These are phyloP conservation scores for Amauroascus verrucosus DNA, from an alignment of 2,329 filamentous ascomycete genomes.

Conservation along the genomic window DNA sequence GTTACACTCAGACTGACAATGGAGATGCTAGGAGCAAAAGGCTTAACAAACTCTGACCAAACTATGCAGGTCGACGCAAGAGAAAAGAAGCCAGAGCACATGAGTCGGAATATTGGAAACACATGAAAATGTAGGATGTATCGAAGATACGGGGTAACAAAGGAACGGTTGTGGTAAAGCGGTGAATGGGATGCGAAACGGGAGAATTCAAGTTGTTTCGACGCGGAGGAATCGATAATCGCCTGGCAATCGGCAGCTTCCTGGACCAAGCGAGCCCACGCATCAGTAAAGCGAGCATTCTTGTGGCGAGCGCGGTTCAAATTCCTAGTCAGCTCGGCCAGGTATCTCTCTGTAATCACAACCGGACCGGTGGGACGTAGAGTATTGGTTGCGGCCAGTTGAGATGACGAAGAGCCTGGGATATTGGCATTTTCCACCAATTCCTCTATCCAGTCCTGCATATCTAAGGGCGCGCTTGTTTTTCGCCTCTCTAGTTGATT, in stretches of 20 bases:
- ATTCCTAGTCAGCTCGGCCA: conserved; percentile 78
- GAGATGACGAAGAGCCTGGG: conserved; percentile 46
- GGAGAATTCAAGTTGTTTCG: conserved; percentile 69
- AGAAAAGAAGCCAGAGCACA: conserved; percentile 56
- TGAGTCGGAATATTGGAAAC: conserved; percentile 57
- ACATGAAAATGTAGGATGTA: conserved; percentile 67
- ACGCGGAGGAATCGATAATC: conserved; percentile 72
- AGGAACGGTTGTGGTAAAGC: conserved; percentile 37
- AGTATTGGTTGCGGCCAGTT: conserved; percentile 29
- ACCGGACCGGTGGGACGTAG: conserved; percentile 52
- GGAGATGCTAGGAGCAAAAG: conserved; percentile 66
- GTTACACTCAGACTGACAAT: conserved; percentile 52
- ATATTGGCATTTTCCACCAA: conserved; percentile 65
- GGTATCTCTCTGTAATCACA: conserved; percentile 83
- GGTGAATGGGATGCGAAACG: conserved; percentile 46
- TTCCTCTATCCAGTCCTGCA: conserved; percentile 94
- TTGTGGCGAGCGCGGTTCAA: conserved; percentile 74
- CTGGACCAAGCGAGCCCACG: conserved; percentile 72
- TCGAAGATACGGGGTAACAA: conserved; percentile 67
- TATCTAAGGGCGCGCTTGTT: conserved; percentile 61
- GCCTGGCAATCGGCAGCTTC: conserved; percentile 65
- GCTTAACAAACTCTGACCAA: conserved; percentile 88
- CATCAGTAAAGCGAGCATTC: conserved; percentile 68
- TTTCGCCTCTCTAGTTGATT: conserved; percentile 70
- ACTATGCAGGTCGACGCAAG: conserved; percentile 72